Evolutionary conservation across 2,329 filamentous ascomycete species (phyloP), one percentile per base, ranked within the genome.

Genomic region (Cordyceps farinosa): DNA sequence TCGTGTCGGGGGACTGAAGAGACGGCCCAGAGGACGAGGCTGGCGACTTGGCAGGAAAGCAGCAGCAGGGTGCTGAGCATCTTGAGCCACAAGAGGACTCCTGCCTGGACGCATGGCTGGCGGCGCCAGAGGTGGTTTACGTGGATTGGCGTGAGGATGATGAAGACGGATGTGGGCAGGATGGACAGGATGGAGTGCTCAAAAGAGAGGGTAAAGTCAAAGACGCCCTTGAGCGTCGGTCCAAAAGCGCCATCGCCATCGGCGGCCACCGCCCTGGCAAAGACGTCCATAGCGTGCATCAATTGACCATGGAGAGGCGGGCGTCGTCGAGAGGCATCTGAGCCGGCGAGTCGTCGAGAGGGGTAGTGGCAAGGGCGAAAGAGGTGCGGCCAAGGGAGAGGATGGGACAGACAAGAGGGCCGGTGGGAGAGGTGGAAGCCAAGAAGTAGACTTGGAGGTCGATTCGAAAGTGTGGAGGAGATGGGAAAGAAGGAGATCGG

Each of bases 11-110:
- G 48, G n/a, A 53, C 40, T 3, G 61, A 52, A 27, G 55, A 52
- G 13, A 66, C 65, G 15, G 68, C 64, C 74, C 73, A 76, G 2
- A 76, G 65, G 1, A 65, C 67, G 3, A 70, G 58, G 5, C 75
- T 67, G 3, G 67, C 47, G 22, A 69, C 53, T 65, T 72, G 70
- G 40, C 74, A 42, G 0, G 1, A 0, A 5, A n/a, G 5, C 22
- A 51, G 2, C 3, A 8, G 2, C 1, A 15, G 0, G 1, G 38
- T 13, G 6, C 13, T 62, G 64, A 42, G 71, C 62, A 71, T 40
- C 60, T 72, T 73, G 0, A 63, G 15, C 67, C 70, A 70, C 0
- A 72, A 29, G 15, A 71, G 15, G 11, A 6, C 36, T 4, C 68
- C 67, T 0, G 30, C 5, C 7, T 45, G 51, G 1, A 68, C 64